phyloP scores from a whole-genome alignment of 805 yeast genomes.

The Wickerhamiella dianesei region DNA sequence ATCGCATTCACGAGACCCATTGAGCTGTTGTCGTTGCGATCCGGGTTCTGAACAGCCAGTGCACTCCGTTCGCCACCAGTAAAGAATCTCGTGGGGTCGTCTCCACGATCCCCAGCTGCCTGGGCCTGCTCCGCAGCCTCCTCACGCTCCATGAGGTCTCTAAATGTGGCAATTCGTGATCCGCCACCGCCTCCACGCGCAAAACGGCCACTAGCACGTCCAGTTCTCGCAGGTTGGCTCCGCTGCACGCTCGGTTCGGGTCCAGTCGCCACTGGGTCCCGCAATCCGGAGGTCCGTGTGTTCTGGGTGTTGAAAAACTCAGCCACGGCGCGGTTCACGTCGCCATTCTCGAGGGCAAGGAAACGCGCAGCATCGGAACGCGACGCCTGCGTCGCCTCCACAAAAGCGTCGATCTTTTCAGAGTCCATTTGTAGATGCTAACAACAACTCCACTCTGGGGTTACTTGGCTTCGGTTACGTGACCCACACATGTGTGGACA shows the following conservation, averaged over 20 bases:
- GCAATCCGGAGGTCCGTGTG: constrained; percentile 2
- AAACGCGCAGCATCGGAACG: constrained; percentile 30
- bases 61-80: constrained; percentile 63
- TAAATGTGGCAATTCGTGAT: constrained; percentile 21
- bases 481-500: background rate
- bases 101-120: constrained; percentile 3
- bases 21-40: constrained; percentile 11
- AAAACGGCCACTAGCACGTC: background rate
- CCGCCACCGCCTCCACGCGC: constrained; percentile 3
- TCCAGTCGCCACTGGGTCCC: constrained; percentile 4
- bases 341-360: constrained; percentile 25
- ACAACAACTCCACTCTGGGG: background rate
- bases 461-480: background rate
- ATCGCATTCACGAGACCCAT: constrained; percentile 24
- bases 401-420: constrained; percentile 23
- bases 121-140: background rate
- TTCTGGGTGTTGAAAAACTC: constrained; percentile 8
- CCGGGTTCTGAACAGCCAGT: constrained; percentile 62
- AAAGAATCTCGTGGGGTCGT: constrained; percentile 31
- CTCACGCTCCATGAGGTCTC: constrained; percentile 17
- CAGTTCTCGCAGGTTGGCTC: background rate
- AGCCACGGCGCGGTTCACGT: constrained; percentile 18
- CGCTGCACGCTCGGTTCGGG: constrained; percentile 2
- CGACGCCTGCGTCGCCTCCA: constrained; percentile 28
- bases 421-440: background rate